Conservation (phyloP, 2,329 filamentous ascomycete genomes). For the Aspergillus puulaauensis region DNA sequence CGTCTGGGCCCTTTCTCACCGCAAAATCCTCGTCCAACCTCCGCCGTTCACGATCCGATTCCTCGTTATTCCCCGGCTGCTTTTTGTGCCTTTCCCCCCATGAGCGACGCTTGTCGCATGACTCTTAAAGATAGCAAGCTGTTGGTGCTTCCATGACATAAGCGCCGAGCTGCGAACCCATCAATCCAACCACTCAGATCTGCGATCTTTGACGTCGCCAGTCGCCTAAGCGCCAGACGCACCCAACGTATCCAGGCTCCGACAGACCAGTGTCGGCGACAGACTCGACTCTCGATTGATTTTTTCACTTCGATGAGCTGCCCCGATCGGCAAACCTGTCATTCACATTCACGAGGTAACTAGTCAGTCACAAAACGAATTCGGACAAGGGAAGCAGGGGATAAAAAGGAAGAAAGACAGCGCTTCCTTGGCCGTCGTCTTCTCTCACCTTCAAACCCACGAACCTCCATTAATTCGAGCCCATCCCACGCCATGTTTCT, state of each 20-base stretch:
- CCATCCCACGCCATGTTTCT: slow-evolving; percentile 36
- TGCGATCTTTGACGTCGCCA: slow-evolving; percentile 12
- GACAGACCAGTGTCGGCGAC: background rate
- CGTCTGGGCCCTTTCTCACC: slow-evolving; percentile 18
- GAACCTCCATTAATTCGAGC: slow-evolving; percentile 22
- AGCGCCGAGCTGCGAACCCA: slow-evolving; percentile 25
- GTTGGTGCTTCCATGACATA: slow-evolving; percentile 28
- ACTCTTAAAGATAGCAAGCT: slow-evolving; percentile 16
- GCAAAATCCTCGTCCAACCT: slow-evolving; percentile 16
- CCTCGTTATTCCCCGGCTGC: slow-evolving; percentile 8
- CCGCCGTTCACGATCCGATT: slow-evolving; percentile 9
- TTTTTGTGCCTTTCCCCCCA: background rate
- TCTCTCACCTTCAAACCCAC: slow-evolving; percentile 22
- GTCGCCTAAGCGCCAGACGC: slow-evolving; percentile 33
- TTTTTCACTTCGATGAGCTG: slow-evolving; percentile 7
- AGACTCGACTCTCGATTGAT: background rate
- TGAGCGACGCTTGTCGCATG: slow-evolving; percentile 27
- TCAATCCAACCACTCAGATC: slow-evolving; percentile 28
- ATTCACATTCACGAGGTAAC: slow-evolving; percentile 23
- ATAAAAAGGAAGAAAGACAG: slow-evolving; percentile 13
- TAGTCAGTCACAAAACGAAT: slow-evolving; percentile 19
- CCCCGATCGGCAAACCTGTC: background rate
- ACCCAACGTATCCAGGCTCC: slow-evolving; percentile 6
- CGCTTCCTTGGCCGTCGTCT: slow-evolving; percentile 15
- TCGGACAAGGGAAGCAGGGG: slow-evolving; percentile 11